Evolutionary conservation across 495 filamentous ascomycete genomes (phyloP).

Genomic region (Podospora tetraspora): DNA sequence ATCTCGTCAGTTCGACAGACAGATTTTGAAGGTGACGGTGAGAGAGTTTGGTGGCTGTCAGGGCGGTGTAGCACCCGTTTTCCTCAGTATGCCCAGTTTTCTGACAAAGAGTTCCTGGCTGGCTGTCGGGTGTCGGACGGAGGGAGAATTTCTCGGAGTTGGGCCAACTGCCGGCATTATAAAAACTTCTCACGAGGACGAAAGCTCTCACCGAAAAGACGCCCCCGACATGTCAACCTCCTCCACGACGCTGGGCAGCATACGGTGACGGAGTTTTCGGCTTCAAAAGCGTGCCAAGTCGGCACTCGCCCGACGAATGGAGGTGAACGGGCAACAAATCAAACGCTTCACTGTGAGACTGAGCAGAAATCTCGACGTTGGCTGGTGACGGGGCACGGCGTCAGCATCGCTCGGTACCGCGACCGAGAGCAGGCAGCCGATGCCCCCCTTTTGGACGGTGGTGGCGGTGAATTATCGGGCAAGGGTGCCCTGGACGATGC

Average conservation of each 20-base stretch:
- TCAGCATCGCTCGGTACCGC: slow-evolving; percentile 8
- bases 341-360: background rate
- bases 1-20: background rate
- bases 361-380: background rate
- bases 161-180: background rate
- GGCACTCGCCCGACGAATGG: background rate
- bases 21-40: background rate
- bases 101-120: background rate
- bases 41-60: background rate
- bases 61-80: background rate
- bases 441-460: slow-evolving; percentile 16
- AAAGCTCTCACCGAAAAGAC: slow-evolving; percentile 23
- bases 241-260: background rate
- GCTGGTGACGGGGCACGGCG: background rate
- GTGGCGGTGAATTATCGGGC: slow-evolving; percentile 10
- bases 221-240: slow-evolving; percentile 13
- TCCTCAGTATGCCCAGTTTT: background rate
- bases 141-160: slow-evolving; percentile 9
- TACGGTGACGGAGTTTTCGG: background rate
- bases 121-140: background rate
- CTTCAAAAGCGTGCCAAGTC: background rate
- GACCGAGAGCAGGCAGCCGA: slow-evolving; percentile 1
- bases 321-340: background rate
- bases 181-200: background rate
- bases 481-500: slow-evolving; percentile 5